Evolutionary conservation across 2,329 filamentous ascomycete genomes (phyloP), one percentile per base, ranked within the genome.

Genomic region (Cercospora zeae-maydis): DNA sequence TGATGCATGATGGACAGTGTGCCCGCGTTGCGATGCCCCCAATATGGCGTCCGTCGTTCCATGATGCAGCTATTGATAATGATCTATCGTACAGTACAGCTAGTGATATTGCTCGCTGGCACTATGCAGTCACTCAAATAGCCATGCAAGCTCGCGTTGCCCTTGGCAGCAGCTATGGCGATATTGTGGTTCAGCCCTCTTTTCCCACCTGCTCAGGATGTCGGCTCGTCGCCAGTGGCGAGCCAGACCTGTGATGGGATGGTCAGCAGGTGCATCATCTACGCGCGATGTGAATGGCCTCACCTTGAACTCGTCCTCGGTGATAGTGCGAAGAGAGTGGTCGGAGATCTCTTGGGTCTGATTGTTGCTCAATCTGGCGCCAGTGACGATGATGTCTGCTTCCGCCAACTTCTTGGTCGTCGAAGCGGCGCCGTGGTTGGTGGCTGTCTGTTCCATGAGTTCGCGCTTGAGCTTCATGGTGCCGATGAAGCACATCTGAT

Each of bases 331-430:
- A 11, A 63, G 52, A 36, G 53, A 53, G 19, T 64, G 59, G 21
- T 65, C 59, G n/a, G 52, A 51, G 45, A 69, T 65, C 55, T 67
- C 65, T 16, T 65, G 62, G 4, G 66, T 42, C 61, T 70, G 68
- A 47, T 62, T 65, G 30, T 63, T 39, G 14, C 68, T 66, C 56
- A 68, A 31, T 37, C 62, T 59, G 19, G 52, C 34, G 7, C 66
- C 64, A 10, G 64, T 58, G 34, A 68, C 62, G 45, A 68, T 52
- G 16, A 51, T 52, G 56, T 64, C 63, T 49, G 59, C 54, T 8
- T 63, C 58, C 10, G 55, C 39, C 24, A 66, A 14, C 64, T 68
- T 64, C 14, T 33, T 61, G 4, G 56, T 51, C 11, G 47, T 13
- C 9, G 42, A 30, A 45, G 42, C 57, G 14, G 42, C 45, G 16